A percentile compares a stretch with the other conserved stretches of the same genome.
phyloP scores from a whole-genome alignment of 352 stramenopile species.

The Pythium sp. region DNA sequence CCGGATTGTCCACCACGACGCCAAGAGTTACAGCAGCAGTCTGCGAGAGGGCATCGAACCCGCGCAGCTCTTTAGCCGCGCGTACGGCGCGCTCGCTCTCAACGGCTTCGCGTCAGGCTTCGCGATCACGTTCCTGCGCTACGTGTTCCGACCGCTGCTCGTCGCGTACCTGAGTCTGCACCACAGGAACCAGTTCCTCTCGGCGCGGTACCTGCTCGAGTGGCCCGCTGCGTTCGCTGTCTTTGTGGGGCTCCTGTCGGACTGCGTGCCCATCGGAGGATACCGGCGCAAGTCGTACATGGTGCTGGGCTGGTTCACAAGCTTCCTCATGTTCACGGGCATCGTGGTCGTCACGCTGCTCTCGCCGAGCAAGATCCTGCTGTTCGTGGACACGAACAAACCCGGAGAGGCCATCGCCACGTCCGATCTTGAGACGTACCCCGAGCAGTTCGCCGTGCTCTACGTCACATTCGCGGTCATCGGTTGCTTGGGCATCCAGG shows the following conservation, averaged over 20 bases:
- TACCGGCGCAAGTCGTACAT: conserved; percentile 88
- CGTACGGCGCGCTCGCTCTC: conserved; percentile 40
- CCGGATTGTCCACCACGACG: neutral
- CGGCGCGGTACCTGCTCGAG: conserved; percentile 41
- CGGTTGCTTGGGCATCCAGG: conserved; percentile 30
- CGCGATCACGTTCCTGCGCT: conserved; percentile 27
- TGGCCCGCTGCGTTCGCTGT: conserved; percentile 76
- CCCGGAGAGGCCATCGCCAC: conserved; percentile 15
- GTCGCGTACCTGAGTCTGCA: conserved; percentile 36
- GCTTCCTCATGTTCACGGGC: conserved; percentile 23
- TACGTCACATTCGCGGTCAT: conserved; percentile 35
- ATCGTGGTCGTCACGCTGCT: conserved; percentile 21
- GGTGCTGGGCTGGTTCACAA: conserved; percentile 58
- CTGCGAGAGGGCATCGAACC: conserved; percentile 37
- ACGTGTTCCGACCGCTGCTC: conserved; percentile 43
- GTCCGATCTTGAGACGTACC: conserved; percentile 16
- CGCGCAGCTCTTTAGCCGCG: conserved; percentile 32
- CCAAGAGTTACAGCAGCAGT: conserved; percentile 7
- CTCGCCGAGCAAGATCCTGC: conserved; percentile 14
- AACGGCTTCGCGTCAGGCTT: conserved; percentile 31
- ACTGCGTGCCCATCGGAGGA: conserved; percentile 76
- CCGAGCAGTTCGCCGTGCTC: conserved; percentile 19
- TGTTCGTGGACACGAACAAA: conserved; percentile 16
- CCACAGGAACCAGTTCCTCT: conserved; percentile 32
- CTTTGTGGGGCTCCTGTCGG: conserved; percentile 83